These are phyloP conservation scores for Cryptococcus maquisensis DNA, from an alignment of 1,284 basidiomycete species.

Conservation along the genomic window DNA sequence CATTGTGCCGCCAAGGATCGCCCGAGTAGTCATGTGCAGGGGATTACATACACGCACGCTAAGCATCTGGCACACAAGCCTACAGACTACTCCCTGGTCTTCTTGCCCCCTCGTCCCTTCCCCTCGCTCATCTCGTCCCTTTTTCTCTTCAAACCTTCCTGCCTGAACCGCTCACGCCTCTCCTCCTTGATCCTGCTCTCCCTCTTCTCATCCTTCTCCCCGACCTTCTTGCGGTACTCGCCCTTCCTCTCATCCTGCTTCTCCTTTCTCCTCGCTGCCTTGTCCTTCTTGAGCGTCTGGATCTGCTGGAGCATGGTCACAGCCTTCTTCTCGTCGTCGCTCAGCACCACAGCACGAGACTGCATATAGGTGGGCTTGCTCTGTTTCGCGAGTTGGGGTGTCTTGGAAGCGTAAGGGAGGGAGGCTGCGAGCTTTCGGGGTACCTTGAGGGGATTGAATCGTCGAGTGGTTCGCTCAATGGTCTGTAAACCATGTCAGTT, in stretches of 20 bases:
- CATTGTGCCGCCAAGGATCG: too few relatives aligned
- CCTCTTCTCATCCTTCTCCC: slow-evolving; percentile 64
- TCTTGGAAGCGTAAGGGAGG: slow-evolving; percentile 89
- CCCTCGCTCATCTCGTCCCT: slow-evolving; percentile 29
- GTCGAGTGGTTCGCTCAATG: slow-evolving; percentile 71
- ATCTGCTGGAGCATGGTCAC: slow-evolving; percentile 93
- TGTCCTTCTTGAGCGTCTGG: slow-evolving; percentile 83
- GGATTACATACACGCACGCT: too few relatives aligned
- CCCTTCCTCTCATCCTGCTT: slow-evolving; percentile 73
- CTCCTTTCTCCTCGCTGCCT: slow-evolving; percentile 68
- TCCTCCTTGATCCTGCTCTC: slow-evolving; percentile 72
- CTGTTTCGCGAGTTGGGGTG: slow-evolving; percentile 74
- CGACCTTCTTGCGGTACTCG: slow-evolving; percentile 60
- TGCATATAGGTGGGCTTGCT: slow-evolving; percentile 75
- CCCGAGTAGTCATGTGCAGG: too few relatives aligned
- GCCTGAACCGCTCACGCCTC: slow-evolving; percentile 70
- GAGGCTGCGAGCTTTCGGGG: slow-evolving; percentile 83
- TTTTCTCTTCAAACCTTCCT: slow-evolving; percentile 65
- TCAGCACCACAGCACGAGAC: slow-evolving; percentile 88
- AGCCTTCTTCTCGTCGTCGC: slow-evolving; percentile 90
- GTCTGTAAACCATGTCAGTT: slow-evolving; percentile 39
- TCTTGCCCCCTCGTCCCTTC: slow-evolving; percentile 23
- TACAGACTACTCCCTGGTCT: neutral
- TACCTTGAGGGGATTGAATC: slow-evolving; percentile 87
- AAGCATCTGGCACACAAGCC: too few relatives aligned